phyloP scores from a whole-genome alignment of 1,139 yeast species.

The Geotrichum histeridarum region DNA sequence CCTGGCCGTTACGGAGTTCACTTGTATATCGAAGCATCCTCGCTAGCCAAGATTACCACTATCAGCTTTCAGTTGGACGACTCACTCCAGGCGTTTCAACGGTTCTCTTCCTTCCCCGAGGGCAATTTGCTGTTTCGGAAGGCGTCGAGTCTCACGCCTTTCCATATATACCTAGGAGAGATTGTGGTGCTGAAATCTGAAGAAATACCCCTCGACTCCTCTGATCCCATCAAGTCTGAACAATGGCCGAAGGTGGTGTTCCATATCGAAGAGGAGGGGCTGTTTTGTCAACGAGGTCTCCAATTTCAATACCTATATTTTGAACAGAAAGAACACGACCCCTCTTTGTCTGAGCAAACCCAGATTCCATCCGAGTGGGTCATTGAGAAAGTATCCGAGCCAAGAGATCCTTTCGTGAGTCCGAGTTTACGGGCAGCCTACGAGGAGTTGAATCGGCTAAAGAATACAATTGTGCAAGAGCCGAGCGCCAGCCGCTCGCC shows the following conservation, averaged over 20 bases:
- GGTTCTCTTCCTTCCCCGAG: constrained; percentile 12
- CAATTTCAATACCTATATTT: constrained; percentile 15
- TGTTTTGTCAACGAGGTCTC: constrained; percentile 12
- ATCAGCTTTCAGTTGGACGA: constrained; percentile 23
- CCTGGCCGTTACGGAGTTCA: constrained; percentile 29
- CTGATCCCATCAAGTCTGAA: background rate
- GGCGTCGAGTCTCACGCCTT: background rate
- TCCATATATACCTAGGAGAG: constrained; percentile 16
- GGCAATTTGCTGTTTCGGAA: too few relatives aligned
- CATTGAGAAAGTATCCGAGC: background rate
- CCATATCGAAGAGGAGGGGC: constrained; percentile 14
- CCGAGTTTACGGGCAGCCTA: constrained; percentile 13
- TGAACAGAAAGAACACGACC: constrained; percentile 4
- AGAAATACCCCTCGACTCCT: background rate
- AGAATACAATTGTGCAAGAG: background rate
- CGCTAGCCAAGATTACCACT: constrained; percentile 25
- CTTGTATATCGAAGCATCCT: constrained; percentile 25
- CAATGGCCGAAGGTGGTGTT: constrained; percentile 18
- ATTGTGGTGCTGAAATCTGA: constrained; percentile 10
- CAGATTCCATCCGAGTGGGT: constrained; percentile 11
- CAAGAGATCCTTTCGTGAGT: background rate
- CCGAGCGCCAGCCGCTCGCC: background rate
- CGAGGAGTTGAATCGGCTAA: constrained; percentile 9
- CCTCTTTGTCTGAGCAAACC: constrained; percentile 1
- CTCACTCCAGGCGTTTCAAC: constrained; percentile 17